Percentiles rank a stretch among this genome's conserved stretches.
Conservation (phyloP, 208 protist species). For the Leishmania gerbilli region DNA sequence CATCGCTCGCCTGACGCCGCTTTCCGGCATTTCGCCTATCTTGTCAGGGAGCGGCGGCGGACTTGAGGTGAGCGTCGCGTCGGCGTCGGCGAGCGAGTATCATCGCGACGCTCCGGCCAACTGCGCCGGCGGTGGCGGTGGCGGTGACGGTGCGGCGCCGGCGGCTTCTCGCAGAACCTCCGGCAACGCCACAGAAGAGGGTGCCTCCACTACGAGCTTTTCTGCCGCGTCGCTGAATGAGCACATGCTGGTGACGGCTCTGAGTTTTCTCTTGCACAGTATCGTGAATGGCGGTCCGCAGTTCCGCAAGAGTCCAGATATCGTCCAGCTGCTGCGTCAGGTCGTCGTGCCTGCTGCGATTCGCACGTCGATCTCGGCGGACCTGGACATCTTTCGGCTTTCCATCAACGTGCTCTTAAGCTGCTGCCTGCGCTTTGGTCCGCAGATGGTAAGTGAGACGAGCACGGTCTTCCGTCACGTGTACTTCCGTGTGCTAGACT, state of each 20-base stretch:
- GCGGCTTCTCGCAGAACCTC: background rate
- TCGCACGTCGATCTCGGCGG: slow-evolving; percentile 78
- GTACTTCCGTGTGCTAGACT: slow-evolving; percentile 92
- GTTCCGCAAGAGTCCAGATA: slow-evolving; percentile 75
- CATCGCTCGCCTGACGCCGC: slow-evolving; percentile 26
- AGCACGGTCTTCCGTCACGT: slow-evolving; percentile 94
- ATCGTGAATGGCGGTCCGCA: slow-evolving; percentile 86
- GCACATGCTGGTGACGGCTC: slow-evolving; percentile 39
- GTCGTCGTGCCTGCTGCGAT: slow-evolving; percentile 86
- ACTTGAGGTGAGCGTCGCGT: background rate
- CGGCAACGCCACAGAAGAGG: slow-evolving; percentile 6
- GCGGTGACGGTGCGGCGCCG: background rate
- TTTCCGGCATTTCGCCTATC: slow-evolving; percentile 18
- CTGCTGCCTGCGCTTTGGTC: slow-evolving; percentile 89
- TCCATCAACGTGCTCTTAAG: slow-evolving; percentile 90
- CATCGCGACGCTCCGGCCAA: background rate
- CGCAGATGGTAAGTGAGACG: slow-evolving; percentile 92
- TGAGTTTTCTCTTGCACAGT: slow-evolving; percentile 71
- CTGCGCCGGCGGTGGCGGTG: background rate
- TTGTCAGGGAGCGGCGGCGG: background rate
- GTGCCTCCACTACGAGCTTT: slow-evolving; percentile 8
- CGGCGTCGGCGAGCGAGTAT: background rate
- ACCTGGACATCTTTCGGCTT: slow-evolving; percentile 90
- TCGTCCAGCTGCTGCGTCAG: slow-evolving; percentile 79
- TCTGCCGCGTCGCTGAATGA: slow-evolving; percentile 22